Evolutionary conservation across 2,329 filamentous ascomycete species (phyloP).

Genomic region (Pyrenophora teres): DNA sequence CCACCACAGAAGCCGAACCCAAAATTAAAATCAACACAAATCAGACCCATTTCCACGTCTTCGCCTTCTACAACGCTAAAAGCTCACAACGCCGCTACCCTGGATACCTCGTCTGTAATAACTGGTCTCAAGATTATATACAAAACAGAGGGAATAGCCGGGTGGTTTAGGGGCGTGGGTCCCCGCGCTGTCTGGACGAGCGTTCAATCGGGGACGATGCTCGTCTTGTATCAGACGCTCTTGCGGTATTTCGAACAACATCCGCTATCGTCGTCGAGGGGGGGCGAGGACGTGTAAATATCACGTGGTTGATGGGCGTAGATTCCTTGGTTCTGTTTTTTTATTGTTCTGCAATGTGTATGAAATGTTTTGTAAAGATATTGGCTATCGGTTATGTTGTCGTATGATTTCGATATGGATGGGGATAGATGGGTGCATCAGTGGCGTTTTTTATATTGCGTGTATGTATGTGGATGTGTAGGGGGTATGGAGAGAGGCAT

Average conservation of each 20-base stretch:
- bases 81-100: slow-evolving; percentile 74
- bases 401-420: background rate
- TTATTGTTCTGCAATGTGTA: too few species aligned
- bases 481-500: too few species aligned
- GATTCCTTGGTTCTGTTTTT: too few species aligned
- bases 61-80: slow-evolving; percentile 83
- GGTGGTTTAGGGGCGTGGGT: slow-evolving; percentile 94
- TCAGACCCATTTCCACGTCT: slow-evolving; percentile 83
- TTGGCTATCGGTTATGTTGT: too few species aligned
- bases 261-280: slow-evolving; percentile 34
- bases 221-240: slow-evolving; percentile 90
- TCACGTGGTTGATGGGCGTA: background rate
- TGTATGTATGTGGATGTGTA: too few species aligned
- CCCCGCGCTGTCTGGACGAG: slow-evolving; percentile 95
- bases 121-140: slow-evolving; percentile 87
- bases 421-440: background rate
- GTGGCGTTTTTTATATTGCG: too few species aligned
- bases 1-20: slow-evolving; percentile 20
- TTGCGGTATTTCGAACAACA: slow-evolving; percentile 74
- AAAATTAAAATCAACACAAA: slow-evolving; percentile 43
- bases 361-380: too few species aligned
- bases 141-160: slow-evolving; percentile 80
- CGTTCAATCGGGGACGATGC: slow-evolving; percentile 94
- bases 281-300: slow-evolving; percentile 22
- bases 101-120: slow-evolving; percentile 88